Base-by-base conservation (phyloP, 805 yeast species). In the Priceomyces castillae region DNA sequence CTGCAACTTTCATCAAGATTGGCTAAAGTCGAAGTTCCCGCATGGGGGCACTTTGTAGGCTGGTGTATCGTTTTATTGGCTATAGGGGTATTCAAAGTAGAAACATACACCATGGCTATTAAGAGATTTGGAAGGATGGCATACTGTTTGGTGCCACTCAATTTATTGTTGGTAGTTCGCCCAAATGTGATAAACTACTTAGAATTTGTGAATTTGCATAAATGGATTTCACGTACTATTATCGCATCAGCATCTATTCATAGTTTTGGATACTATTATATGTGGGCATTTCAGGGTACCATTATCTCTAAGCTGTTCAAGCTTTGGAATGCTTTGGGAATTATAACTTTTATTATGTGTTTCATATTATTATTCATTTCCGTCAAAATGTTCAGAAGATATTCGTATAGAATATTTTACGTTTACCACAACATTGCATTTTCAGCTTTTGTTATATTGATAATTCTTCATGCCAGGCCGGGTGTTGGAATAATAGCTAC, bases 401-500 rank as follows among this genome's bases (percentile, higher is more conserved):
- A 59, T 18, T 57, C 64, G 42, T 86, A 86, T 58, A 62, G 62
- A 15, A 46, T 64, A 0, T 86, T 86, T 54, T 85, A 81, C 56
- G 38, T 78, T 2, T 48, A 72, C 15, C 95, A 86, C 58, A 75
- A 80, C 41, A 28, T 77, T 3, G 67, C 79, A 2, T 71, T 79
- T 7, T 65, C 78, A 62, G 23, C 64, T 1, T 68, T 76, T 42
- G 60, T 82, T 3, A 50, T 69, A 1, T 50, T 79, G 18, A 69
- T 78, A 4, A 68, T 72, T 1, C 65, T 76, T 40, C 95, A 86
- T 61, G 86, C 94, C 1, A 73, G 92, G 47, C 92, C 92, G 0
- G 81, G 82, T 1, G 86, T 84, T 1, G 52, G 41, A 2, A 7
- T 17, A 6, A 30, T 52, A 7, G 46, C 61, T 3, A 25, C 48